Percentiles rank a stretch among this genome's conserved stretches.
phyloP scores from a whole-genome alignment of 306 rosid species.

The Adenanthera pavonina region DNA sequence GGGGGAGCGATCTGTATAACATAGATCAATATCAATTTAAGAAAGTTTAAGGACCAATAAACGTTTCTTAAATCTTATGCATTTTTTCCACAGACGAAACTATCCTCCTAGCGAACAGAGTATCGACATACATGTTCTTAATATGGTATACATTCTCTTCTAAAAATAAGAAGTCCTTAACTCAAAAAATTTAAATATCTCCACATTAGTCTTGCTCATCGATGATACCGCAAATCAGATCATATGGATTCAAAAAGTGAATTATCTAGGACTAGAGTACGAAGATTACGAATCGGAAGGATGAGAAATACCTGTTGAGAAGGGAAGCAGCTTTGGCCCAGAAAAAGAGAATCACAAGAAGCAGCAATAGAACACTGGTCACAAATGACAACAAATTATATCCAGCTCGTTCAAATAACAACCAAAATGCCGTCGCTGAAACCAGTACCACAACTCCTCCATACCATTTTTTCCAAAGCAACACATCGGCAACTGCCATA shows the following conservation, averaged over 20 bases:
- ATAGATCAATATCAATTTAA: conserved; percentile 20
- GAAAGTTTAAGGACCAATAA: not conserved
- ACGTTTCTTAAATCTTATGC: not conserved
- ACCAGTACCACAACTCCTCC: conserved; percentile 63
- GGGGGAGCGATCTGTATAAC: conserved; percentile 83
- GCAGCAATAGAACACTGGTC: conserved; percentile 81
- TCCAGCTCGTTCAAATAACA: conserved; percentile 82
- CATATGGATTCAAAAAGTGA: not conserved
- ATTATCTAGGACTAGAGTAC: not conserved
- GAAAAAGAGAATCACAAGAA: conserved; percentile 74
- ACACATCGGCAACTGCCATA: conserved; percentile 78
- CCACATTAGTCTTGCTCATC: not conserved
- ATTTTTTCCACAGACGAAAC: not conserved
- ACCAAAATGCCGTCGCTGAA: conserved; percentile 79
- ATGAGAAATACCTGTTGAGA: conserved; percentile 72
- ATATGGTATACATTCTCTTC: not conserved
- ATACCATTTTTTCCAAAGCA: conserved; percentile 86
- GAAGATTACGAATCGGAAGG: not conserved
- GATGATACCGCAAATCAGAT: not conserved
- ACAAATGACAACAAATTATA: conserved; percentile 82
- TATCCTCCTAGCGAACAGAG: conserved; percentile 1
- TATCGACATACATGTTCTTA: not conserved
- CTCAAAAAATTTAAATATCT: not conserved
- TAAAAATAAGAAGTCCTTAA: not conserved
- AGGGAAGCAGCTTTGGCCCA: conserved; percentile 97